A percentile compares a stretch with the other conserved stretches of the same genome.
These are phyloP conservation scores for Tolypocladium cylindrosporum DNA, from an alignment of 2,329 filamentous ascomycete species.

Conservation along the genomic window DNA sequence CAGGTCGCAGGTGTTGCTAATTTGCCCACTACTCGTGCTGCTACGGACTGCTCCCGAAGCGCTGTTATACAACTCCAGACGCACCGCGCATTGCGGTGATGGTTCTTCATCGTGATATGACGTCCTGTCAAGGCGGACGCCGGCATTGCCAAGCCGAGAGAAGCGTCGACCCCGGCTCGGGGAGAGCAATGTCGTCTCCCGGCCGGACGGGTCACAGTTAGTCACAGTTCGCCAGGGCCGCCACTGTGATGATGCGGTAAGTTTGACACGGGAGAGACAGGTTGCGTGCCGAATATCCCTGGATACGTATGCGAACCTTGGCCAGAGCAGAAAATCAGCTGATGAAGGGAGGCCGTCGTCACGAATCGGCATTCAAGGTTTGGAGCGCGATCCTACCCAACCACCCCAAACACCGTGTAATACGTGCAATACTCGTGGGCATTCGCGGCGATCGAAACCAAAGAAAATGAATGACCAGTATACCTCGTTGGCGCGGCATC, in stretches of 20 bases:
- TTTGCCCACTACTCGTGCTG: not conserved
- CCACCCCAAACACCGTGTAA: not conserved
- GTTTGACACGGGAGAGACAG: not conserved
- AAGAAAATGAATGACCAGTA: not conserved
- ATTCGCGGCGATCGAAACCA: not conserved
- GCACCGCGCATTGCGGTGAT: not conserved
- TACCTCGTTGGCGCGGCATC: not conserved
- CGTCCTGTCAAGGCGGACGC: not conserved
- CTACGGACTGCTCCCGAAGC: too few species aligned
- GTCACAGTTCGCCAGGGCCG: not conserved
- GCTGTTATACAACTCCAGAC: not conserved
- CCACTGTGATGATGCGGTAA: not conserved
- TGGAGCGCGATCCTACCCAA: conserved; percentile 3
- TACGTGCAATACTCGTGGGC: not conserved
- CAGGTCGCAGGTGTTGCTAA: not conserved
- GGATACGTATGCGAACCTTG: not conserved
- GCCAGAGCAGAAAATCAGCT: not conserved
- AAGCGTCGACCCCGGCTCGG: not conserved
- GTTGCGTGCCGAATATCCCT: not conserved
- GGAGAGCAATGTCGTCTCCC: not conserved
- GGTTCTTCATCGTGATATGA: not conserved
- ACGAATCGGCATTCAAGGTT: not conserved
- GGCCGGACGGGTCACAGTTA: not conserved
- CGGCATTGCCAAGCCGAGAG: not conserved
- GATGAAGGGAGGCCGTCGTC: conserved; percentile 1